Evolutionary conservation across 805 yeast species (phyloP).

Genomic region (Pichia nakasei): DNA sequence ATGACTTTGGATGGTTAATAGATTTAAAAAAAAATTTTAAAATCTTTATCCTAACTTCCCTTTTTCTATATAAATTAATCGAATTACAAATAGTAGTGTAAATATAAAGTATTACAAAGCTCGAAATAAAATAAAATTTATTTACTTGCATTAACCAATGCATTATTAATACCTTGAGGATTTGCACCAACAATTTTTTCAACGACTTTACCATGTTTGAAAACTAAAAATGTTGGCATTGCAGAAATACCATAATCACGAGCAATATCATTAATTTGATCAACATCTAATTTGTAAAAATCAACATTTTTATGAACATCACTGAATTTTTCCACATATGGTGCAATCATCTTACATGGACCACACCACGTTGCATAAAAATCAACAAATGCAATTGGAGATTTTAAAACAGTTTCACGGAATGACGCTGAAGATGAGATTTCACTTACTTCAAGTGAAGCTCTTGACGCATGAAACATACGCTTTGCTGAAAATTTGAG

Average conservation of each 20-base stretch:
- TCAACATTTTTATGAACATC: slow-evolving; percentile 41
- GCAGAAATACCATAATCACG: slow-evolving; percentile 54
- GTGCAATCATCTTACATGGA: slow-evolving; percentile 68
- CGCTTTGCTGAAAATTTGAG: not conserved
- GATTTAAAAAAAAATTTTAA: not conserved
- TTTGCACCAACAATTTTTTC: slow-evolving; percentile 62
- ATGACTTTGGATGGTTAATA: slow-evolving; percentile 68
- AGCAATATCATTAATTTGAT: slow-evolving; percentile 45
- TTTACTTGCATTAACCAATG: slow-evolving; percentile 4
- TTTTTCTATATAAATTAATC: not conserved
- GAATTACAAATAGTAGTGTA: no score
- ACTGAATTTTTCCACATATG: slow-evolving; percentile 38
- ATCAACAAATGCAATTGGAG: slow-evolving; percentile 46
- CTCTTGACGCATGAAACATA: slow-evolving; percentile 4
- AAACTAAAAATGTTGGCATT: slow-evolving; percentile 66
- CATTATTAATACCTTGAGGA: slow-evolving; percentile 29
- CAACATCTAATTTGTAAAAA: slow-evolving; percentile 68
- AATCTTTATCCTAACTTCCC: not conserved
- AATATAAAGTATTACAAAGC: not conserved
- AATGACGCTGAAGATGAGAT: slow-evolving; percentile 29
- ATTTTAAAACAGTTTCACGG: slow-evolving; percentile 24
- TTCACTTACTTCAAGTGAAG: slow-evolving; percentile 23
- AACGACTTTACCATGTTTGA: slow-evolving; percentile 49
- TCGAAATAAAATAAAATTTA: not conserved
- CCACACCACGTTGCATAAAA: slow-evolving; percentile 74